These are phyloP conservation scores for Kokia cookei DNA, from an alignment of 441 rosid genomes.

Conservation along the genomic window DNA sequence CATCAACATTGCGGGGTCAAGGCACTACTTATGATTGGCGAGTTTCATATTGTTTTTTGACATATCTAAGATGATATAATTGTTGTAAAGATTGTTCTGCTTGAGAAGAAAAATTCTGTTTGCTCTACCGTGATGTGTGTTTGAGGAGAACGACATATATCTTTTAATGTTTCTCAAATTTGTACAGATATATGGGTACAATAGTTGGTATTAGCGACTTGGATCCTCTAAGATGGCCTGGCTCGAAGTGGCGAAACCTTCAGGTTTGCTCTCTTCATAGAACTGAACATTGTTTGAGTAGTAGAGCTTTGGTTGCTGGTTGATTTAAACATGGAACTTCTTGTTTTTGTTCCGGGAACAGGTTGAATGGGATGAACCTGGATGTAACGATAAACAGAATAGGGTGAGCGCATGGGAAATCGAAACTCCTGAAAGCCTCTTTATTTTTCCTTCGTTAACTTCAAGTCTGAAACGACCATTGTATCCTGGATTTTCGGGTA, in stretches of 20 bases:
- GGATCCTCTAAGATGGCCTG: slow-evolving; percentile 96
- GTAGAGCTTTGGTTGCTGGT: not conserved
- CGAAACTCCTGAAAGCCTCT: slow-evolving; percentile 97
- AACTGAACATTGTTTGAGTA: not conserved
- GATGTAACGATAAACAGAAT: slow-evolving; percentile 85
- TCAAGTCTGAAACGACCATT: slow-evolving; percentile 84
- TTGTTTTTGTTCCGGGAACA: slow-evolving; percentile 10
- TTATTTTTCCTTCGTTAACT: slow-evolving; percentile 90
- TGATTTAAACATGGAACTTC: not conserved
- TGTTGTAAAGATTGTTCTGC: not conserved
- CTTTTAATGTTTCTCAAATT: not conserved
- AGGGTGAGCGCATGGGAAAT: slow-evolving; percentile 97
- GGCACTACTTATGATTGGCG: not conserved
- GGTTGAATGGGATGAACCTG: slow-evolving; percentile 99
- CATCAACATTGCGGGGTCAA: not conserved
- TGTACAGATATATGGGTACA: slow-evolving; percentile 91
- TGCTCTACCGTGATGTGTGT: too few relatives aligned
- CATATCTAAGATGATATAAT: not conserved
- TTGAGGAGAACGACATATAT: not conserved
- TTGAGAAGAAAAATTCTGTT: not conserved
- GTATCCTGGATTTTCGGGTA: slow-evolving; percentile 69
- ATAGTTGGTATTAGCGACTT: slow-evolving; percentile 78
- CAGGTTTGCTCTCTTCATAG: slow-evolving; percentile 35
- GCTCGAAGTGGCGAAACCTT: slow-evolving; percentile 99
- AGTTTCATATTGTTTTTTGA: not conserved